Evolutionary conservation across 306 rosid species (phyloP).

Genomic region (Cercis canadensis): DNA sequence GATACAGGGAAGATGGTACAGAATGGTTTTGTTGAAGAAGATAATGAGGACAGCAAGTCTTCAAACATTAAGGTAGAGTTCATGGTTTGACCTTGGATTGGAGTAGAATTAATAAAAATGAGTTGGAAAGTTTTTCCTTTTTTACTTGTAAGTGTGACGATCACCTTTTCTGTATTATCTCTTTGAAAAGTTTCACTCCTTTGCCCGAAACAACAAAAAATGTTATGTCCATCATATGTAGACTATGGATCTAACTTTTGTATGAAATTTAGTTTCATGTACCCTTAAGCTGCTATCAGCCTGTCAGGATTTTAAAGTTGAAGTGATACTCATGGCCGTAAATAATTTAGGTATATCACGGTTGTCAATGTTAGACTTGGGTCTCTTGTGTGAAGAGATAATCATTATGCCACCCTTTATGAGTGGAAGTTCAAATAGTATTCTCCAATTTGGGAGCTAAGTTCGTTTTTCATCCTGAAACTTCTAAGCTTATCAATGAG

Average conservation of each 20-base stretch:
- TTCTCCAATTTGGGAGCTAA: too few relatives aligned
- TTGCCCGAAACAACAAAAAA: neutral
- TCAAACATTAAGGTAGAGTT: conserved; percentile 49
- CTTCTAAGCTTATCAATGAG: conserved; percentile 1
- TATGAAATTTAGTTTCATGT: too few relatives aligned
- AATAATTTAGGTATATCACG: neutral
- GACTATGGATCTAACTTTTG: too few relatives aligned
- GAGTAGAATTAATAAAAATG: too few relatives aligned
- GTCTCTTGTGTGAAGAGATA: neutral
- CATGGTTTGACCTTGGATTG: too few relatives aligned
- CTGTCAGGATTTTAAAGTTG: conserved; percentile 8
- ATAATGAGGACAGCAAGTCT: conserved; percentile 30
- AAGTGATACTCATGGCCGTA: neutral
- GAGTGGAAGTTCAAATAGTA: conserved; percentile 15
- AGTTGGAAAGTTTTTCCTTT: neutral
- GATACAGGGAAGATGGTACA: conserved; percentile 51
- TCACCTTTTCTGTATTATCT: neutral
- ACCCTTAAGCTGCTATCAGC: too few relatives aligned
- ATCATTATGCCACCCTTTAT: neutral
- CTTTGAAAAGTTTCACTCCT: neutral
- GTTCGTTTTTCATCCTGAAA: neutral
- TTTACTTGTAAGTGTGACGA: neutral
- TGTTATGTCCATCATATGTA: too few relatives aligned
- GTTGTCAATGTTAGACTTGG: neutral
- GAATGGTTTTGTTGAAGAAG: conserved; percentile 45